Evolutionary conservation across 805 yeast species (phyloP).

Genomic region (Yamadazyma phyllophila): DNA sequence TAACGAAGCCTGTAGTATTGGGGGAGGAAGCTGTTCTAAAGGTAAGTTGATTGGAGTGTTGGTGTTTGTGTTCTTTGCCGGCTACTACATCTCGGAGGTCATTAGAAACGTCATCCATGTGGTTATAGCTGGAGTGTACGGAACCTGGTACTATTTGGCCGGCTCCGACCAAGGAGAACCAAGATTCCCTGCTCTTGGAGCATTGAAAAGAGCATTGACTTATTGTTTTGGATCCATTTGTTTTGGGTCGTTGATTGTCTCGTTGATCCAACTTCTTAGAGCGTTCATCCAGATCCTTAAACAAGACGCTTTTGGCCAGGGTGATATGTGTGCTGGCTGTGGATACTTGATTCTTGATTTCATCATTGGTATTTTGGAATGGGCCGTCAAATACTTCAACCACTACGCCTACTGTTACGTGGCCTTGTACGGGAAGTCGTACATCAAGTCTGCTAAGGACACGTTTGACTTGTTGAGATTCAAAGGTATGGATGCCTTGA

Average conservation of each 20-base stretch:
- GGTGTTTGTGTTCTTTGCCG: constrained; percentile 76
- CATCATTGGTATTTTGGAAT: constrained; percentile 63
- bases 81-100: constrained; percentile 80
- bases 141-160: constrained; percentile 87
- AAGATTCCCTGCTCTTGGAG: constrained; percentile 72
- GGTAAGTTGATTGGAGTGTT: constrained; percentile 66
- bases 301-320: constrained; percentile 50
- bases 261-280: constrained; percentile 65
- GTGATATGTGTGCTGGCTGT: constrained; percentile 52
- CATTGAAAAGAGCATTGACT: constrained; percentile 76
- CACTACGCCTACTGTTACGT: constrained; percentile 86
- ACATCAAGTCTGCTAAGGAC: constrained; percentile 72
- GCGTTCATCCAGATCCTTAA: constrained; percentile 53
- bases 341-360: constrained; percentile 55
- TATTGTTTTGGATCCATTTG: constrained; percentile 89
- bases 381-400: constrained; percentile 83
- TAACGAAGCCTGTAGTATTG: constrained; percentile 54
- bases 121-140: constrained; percentile 79
- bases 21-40: constrained; percentile 52
- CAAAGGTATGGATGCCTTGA: constrained; percentile 81
- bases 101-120: constrained; percentile 77
- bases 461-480: constrained; percentile 75
- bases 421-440: constrained; percentile 82
- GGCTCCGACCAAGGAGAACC: constrained; percentile 78
- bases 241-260: constrained; percentile 75